Percentiles rank a stretch among this genome's conserved stretches.
These are phyloP conservation scores for Pestalotiopsis sp. DNA, from an alignment of 2,329 filamentous ascomycete genomes.

Conservation along the genomic window DNA sequence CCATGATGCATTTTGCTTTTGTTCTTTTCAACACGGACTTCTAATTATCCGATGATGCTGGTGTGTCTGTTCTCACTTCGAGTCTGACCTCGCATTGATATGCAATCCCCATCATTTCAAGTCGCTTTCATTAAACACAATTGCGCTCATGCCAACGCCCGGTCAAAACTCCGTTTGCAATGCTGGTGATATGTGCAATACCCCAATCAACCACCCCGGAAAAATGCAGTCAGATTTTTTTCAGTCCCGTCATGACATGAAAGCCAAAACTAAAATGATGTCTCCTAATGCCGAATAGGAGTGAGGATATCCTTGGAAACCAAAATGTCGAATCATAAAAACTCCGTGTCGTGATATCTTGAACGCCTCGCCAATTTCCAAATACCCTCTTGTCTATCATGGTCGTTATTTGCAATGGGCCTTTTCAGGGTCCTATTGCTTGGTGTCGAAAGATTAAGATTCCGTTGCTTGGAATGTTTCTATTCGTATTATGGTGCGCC, in stretches of 20 bases:
- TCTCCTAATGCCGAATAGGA: constrained; percentile 12
- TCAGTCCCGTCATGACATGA: background rate
- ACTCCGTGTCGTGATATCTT: constrained; percentile 12
- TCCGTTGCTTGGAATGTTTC: background rate
- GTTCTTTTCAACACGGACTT: background rate
- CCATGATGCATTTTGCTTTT: background rate
- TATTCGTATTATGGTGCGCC: background rate
- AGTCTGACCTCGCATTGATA: background rate
- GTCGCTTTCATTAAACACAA: background rate
- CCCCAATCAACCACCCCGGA: constrained; percentile 5
- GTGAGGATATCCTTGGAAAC: constrained; percentile 8
- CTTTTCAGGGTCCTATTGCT: constrained; percentile 18
- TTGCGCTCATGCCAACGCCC: background rate
- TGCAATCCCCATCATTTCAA: background rate
- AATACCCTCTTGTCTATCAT: constrained; percentile 11
- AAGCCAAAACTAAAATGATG: background rate
- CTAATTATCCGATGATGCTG: background rate
- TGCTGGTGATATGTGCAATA: constrained; percentile 5
- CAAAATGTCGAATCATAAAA: background rate
- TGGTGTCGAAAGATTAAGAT: constrained; percentile 4
- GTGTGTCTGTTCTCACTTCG: background rate
- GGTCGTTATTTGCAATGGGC: constrained; percentile 19
- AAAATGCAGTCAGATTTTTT: background rate
- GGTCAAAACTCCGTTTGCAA: constrained; percentile 13
- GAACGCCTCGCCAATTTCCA: constrained; percentile 15